phyloP scores from a whole-genome alignment of 169 alveolate genomes.

The Cryptosporidium felis region DNA sequence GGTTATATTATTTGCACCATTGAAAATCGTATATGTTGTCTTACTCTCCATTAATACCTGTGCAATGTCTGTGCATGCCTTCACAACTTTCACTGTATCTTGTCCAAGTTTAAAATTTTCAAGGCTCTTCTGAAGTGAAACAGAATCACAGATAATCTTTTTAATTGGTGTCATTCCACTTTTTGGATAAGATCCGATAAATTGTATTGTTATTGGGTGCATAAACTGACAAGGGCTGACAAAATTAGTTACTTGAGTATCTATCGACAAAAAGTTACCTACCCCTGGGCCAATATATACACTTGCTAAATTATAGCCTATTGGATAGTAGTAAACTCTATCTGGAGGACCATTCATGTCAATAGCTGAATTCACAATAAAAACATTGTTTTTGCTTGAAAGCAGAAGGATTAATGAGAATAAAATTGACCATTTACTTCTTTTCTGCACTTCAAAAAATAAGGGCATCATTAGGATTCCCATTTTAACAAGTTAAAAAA shows the following conservation, averaged over 20 bases:
- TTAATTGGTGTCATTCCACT: constrained; percentile 57
- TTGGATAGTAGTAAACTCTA: constrained; percentile 55
- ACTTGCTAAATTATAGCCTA: constrained; percentile 60
- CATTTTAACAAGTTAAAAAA: neutral
- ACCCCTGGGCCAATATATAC: constrained; percentile 40
- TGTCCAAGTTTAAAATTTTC: neutral
- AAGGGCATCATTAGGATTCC: neutral
- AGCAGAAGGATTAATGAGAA: no score
- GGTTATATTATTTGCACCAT: constrained; percentile 64
- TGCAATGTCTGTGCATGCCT: constrained; percentile 54
- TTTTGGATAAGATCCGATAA: constrained; percentile 52
- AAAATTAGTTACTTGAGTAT: constrained; percentile 64
- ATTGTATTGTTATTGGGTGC: constrained; percentile 68
- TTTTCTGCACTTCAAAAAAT: neutral
- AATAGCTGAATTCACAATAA: neutral
- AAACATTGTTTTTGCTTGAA: neutral
- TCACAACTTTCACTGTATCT: constrained; percentile 52
- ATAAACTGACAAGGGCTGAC: constrained; percentile 65
- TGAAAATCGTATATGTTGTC: constrained; percentile 25
- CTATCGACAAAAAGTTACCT: constrained; percentile 46
- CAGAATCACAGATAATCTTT: constrained; percentile 29
- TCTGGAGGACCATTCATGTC: constrained; percentile 44
- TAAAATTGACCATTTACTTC: neutral
- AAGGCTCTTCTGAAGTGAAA: constrained; percentile 39
- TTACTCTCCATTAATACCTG: constrained; percentile 22